Base-by-base conservation (phyloP, 441 rosid genomes). In the Euphorbia celastroides region DNA sequence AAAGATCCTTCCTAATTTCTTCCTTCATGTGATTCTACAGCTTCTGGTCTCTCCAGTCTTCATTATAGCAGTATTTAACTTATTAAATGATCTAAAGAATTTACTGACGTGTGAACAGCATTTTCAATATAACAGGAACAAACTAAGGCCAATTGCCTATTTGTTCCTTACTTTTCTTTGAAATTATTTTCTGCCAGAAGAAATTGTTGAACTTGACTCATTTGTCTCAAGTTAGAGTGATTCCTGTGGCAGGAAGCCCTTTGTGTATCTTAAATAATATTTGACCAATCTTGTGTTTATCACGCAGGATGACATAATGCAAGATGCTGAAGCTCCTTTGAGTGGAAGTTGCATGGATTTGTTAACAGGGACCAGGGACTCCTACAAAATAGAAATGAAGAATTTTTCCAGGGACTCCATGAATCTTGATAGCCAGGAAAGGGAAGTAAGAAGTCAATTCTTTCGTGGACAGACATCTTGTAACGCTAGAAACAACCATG, bases 261-360 rank as follows among this genome's bases (percentile, higher is more conserved):
- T 30, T 64, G 44, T 50, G 26, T 50, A 28, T n/a, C n/a, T 55
- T 67, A 69, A 54, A 70, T 62, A 56, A 60, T 64, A 27, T 38
- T 57, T 68, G 64, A 64, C 44, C 60, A 52, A 58, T 51, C 42
- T 61, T 50, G 56, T 75, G 66, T 77, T 51, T 55, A 34, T 7
- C 52, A 57, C 79, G 70, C 78, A 89, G 94, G 89, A 86, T 54
- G 70, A 72, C 25, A 60, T 79, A 61, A 76, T 82, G 77, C 72
- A 79, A 79, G 81, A 83, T 75, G 68, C 75, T 54, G 74, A 76
- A 62, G 48, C 64, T 60, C 80, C 83, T 65, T 62, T 62, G 32
- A 58, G 79, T 72, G 66, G 63, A 56, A 57, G 64, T 72, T 60
- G 65, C 65, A 80, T 69, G 36, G 75, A 77, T 61, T 76, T 79